Base-by-base conservation (phyloP, 257 asterid genomes). In the Plectranthus barbatus region DNA sequence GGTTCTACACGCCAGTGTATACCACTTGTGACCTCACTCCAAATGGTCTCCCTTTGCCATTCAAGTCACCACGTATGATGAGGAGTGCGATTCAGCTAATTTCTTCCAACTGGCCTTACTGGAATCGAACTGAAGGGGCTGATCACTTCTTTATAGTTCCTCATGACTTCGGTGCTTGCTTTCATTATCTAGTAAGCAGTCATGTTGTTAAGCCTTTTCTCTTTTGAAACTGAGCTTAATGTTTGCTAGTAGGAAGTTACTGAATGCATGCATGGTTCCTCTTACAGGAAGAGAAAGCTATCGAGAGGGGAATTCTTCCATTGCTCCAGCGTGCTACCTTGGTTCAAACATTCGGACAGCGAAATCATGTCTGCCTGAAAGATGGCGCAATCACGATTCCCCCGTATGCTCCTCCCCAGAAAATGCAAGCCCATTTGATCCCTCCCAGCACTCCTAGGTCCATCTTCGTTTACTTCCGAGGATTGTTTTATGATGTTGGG, bases 91-190 rank as follows among this genome's bases (percentile, higher is more conserved):
- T 89, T 54, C 94, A 79, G 64, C 84, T 89, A 11, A 83, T 89
- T 58, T 74, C 95, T 31, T 86, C 95, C 56, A 83, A 70, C 67
- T 86, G 91, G 91, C 95, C 97, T n/a, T 86, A 81, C 65, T 89
- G 97, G 97, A 89, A 90, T 46, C 74, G 88, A 60, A 84, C 95
- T n/a, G 86, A 84, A 68, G 97, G 97, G 12, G 92, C 97, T 29
- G 94, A 90, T 79, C 95, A 90, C 77, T 86, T 90, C 77, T 86
- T 90, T 67, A 81, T 90, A 6, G 83, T 74, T 31, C 94, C 97
- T 8, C 95, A 86, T 58, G 97, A 89, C 75, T 89, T 89, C 48
- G 97, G 86, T 20, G 86, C 97, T 1, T 89, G 97, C 80, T 89
- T 89, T 58, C 97, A 89, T 76, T 89, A 89, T 75, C 91, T 62